Evolutionary conservation across 768 basidiomycete genomes (phyloP).

Genomic region (Suillus subaureus): DNA sequence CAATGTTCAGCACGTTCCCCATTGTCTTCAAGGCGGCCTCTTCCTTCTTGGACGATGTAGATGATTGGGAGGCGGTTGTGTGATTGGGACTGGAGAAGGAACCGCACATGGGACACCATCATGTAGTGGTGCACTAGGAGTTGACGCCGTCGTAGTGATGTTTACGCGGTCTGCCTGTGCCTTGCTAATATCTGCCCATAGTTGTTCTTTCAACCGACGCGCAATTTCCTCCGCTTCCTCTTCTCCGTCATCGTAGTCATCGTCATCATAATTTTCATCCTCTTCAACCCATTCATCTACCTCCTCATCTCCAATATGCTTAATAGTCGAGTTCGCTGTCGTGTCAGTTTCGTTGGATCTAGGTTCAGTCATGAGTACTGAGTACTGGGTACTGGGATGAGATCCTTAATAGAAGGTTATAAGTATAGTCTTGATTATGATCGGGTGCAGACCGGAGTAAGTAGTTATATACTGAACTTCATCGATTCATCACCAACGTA

Average conservation of each 20-base stretch:
- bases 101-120: neutral
- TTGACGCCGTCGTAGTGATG: conserved; percentile 18
- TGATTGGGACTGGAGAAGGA: neutral
- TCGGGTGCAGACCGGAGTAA: neutral
- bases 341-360: neutral
- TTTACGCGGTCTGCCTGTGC: conserved; percentile 49
- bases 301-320: conserved; percentile 3
- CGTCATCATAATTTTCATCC: conserved; percentile 48
- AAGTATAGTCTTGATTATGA: neutral
- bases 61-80: conserved; percentile 6
- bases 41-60: conserved; percentile 43
- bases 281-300: conserved; percentile 43
- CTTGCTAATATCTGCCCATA: conserved; percentile 76
- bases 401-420: neutral
- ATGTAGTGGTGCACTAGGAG: neutral
- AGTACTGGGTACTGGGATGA: neutral
- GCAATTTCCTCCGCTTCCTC: conserved; percentile 79
- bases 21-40: conserved; percentile 68
- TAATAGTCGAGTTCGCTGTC: neutral
- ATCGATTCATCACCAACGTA: neutral
- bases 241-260: conserved; percentile 60
- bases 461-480: neutral
- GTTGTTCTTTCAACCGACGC: conserved; percentile 69
- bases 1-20: conserved; percentile 58
- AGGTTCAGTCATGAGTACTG: conserved; percentile 2